Conservation (phyloP, 2,329 filamentous ascomycete genomes). For the Penicillium sp. region DNA sequence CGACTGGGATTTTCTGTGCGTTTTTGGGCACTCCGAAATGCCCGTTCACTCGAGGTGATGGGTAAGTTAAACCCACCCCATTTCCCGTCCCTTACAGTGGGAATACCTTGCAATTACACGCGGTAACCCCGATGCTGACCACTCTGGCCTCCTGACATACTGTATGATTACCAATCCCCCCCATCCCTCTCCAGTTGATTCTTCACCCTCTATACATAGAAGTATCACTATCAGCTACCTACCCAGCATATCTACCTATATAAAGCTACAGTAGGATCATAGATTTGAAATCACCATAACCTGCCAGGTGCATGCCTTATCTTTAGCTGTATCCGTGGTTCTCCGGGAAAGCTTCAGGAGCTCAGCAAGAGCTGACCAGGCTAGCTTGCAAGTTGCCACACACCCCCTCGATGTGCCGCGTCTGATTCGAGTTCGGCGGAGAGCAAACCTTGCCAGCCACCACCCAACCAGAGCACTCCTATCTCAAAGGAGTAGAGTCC, state of each 20-base stretch:
- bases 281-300: conserved; percentile 1
- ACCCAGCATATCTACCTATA: background rate
- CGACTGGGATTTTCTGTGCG: conserved; percentile 25
- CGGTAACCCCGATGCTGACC: background rate
- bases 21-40: conserved; percentile 9
- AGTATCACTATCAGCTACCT: no score
- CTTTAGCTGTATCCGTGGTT: conserved; percentile 14
- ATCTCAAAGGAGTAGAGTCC: no score
- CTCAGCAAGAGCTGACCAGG: conserved; percentile 1
- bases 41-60: no score
- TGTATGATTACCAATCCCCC: background rate
- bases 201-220: background rate
- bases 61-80: no score
- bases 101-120: background rate
- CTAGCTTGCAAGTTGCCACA: background rate
- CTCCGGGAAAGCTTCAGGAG: conserved; percentile 6
- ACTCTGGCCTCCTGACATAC: background rate
- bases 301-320: background rate
- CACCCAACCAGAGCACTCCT: background rate
- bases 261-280: background rate
- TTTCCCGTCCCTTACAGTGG: background rate
- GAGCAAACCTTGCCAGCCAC: background rate
- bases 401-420: conserved; percentile 4
- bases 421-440: conserved; percentile 2
- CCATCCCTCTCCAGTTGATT: background rate